These are phyloP conservation scores for Chaetomiaceae sp. DNA, from an alignment of 2,329 filamentous ascomycete species.

Conservation along the genomic window DNA sequence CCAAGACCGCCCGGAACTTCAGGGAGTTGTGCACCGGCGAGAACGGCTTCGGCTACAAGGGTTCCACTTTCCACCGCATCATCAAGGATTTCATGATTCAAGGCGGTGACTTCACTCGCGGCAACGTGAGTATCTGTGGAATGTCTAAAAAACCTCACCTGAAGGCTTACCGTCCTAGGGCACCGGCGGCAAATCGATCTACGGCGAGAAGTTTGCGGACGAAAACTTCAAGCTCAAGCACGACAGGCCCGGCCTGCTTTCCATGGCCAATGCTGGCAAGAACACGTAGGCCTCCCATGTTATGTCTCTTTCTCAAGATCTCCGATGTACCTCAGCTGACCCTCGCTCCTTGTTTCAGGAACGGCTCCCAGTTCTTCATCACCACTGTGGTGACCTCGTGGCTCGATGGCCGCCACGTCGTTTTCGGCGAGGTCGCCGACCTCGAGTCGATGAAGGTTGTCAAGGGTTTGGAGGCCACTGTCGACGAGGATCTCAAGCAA, in stretches of 20 bases:
- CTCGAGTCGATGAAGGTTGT: slow-evolving; percentile 48
- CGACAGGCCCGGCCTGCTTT: slow-evolving; percentile 70
- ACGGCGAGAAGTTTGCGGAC: slow-evolving; percentile 88
- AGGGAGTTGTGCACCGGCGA: slow-evolving; percentile 73
- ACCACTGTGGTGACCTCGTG: slow-evolving; percentile 89
- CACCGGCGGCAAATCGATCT: slow-evolving; percentile 90
- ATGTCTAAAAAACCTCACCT: neutral
- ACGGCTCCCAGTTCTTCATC: slow-evolving; percentile 97
- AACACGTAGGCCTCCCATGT: slow-evolving; percentile 94
- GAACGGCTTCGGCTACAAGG: slow-evolving; percentile 78
- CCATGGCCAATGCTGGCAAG: slow-evolving; percentile 92
- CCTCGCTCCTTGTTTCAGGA: slow-evolving; percentile 62
- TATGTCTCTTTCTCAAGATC: neutral
- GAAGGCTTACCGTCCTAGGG: slow-evolving; percentile 50
- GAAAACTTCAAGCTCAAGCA: slow-evolving; percentile 85
- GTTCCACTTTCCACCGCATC: slow-evolving; percentile 86
- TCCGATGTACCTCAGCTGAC: slow-evolving; percentile 16
- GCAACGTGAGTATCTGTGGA: slow-evolving; percentile 63
- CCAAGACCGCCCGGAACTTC: slow-evolving; percentile 87
- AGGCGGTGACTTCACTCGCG: slow-evolving; percentile 91
- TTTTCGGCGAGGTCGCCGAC: slow-evolving; percentile 71
- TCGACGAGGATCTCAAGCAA: slow-evolving; percentile 42
- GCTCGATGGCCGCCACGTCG: slow-evolving; percentile 78
- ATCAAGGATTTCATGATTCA: slow-evolving; percentile 94
- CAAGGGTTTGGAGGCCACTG: slow-evolving; percentile 58